These are phyloP conservation scores for Botrytis elliptica DNA, from an alignment of 2,329 filamentous ascomycete species.

Conservation along the genomic window DNA sequence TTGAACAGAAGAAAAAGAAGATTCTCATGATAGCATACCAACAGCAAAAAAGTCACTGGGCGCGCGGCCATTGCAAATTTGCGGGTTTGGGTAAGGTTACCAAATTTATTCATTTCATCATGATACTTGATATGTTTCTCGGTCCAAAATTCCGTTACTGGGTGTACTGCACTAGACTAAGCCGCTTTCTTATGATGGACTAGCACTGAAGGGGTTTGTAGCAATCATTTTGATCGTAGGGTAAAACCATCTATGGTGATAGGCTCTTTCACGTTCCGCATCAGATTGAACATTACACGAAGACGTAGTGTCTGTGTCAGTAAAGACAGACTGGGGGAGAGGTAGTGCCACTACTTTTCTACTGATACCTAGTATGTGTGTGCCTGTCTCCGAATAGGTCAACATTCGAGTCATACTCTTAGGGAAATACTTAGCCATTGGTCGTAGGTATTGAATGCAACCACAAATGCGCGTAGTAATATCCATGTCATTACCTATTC, in stretches of 20 bases:
- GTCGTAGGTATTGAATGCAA: no score
- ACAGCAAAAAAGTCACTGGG: constrained; percentile 17
- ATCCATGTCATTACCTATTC: background rate
- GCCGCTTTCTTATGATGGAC: constrained; percentile 33
- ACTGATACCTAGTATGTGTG: no score
- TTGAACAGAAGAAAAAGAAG: background rate
- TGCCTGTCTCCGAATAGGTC: no score
- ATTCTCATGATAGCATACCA: background rate
- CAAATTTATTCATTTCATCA: background rate
- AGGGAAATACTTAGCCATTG: no score
- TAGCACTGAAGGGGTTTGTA: constrained; percentile 38
- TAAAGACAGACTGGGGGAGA: constrained; percentile 35
- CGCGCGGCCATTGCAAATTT: constrained; percentile 11
- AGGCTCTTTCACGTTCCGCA: constrained; percentile 35
- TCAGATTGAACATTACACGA: constrained; percentile 38
- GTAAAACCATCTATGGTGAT: constrained; percentile 30
- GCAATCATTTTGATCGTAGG: constrained; percentile 22
- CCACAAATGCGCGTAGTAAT: background rate
- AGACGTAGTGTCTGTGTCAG: constrained; percentile 37
- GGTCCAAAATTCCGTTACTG: constrained; percentile 21
- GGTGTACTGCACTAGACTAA: constrained; percentile 10
- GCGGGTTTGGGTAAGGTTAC: background rate
- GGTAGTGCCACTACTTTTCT: no score
- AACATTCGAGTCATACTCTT: no score
- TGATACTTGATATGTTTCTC: constrained; percentile 19